phyloP scores from a whole-genome alignment of 495 filamentous ascomycete genomes.

The Daldinia vernicosa region DNA sequence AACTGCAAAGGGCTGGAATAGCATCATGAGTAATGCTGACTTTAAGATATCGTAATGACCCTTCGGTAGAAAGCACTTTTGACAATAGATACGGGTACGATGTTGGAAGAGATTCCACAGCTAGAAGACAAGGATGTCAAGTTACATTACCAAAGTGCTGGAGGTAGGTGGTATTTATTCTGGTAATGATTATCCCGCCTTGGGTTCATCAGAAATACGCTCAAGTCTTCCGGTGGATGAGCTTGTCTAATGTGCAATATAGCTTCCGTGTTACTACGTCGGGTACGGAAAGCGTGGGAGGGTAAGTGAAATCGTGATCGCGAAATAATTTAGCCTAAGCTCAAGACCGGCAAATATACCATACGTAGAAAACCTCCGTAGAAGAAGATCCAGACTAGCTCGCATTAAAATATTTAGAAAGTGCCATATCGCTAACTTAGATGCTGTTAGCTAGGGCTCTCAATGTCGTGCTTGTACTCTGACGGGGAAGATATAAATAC shows the following conservation, averaged over 20 bases:
- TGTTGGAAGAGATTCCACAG: background rate
- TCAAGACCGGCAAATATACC: constrained; percentile 13
- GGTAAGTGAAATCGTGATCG: background rate
- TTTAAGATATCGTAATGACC: background rate
- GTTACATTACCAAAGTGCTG: constrained; percentile 22
- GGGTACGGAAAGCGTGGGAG: background rate
- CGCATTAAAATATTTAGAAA: background rate
- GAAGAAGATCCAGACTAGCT: background rate
- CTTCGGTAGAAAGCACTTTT: background rate
- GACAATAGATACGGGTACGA: background rate
- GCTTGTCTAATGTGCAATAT: background rate
- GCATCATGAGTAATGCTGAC: constrained; percentile 8
- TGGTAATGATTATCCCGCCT: background rate
- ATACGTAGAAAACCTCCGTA: background rate
- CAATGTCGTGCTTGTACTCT: background rate
- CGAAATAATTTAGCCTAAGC: constrained; percentile 36
- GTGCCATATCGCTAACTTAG: background rate
- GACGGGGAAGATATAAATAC: background rate
- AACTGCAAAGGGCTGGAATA: constrained; percentile 5
- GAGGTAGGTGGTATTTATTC: constrained; percentile 24
- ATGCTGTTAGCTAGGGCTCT: background rate
- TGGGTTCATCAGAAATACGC: background rate
- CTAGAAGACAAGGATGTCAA: constrained; percentile 9
- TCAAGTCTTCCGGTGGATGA: constrained; percentile 15
- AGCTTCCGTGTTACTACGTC: constrained; percentile 19